A percentile compares a stretch with the other conserved stretches of the same genome.
These are phyloP conservation scores for Cryptosporidium baileyi DNA, from an alignment of 169 alveolate species.

Conservation along the genomic window DNA sequence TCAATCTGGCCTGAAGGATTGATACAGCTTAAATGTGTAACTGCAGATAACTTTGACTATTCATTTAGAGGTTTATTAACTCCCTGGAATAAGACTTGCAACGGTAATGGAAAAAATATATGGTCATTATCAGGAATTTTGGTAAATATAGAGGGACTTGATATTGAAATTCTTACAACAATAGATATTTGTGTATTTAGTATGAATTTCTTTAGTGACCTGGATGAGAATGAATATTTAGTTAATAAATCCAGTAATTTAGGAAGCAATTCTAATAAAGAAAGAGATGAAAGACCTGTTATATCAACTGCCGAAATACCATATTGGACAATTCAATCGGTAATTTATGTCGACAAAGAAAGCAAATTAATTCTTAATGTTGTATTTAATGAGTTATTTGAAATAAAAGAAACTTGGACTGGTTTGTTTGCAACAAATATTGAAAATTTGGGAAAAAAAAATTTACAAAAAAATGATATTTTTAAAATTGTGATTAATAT, in stretches of 20 bases:
- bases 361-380: conserved; percentile 3
- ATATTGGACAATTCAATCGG: conserved; percentile 56
- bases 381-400: conserved; percentile 33
- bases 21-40: conserved; percentile 37
- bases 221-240: conserved; percentile 18
- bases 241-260: background rate
- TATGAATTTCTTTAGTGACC: conserved; percentile 26
- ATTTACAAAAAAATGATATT: conserved; percentile 1
- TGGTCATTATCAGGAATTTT: conserved; percentile 62
- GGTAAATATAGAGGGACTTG: conserved; percentile 1
- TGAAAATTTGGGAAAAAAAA: background rate
- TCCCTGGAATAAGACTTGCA: conserved; percentile 67
- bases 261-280: background rate
- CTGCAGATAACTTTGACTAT: conserved; percentile 44
- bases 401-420: conserved; percentile 57
- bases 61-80: conserved; percentile 62
- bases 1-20: conserved; percentile 66
- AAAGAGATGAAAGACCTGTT: conserved; percentile 10
- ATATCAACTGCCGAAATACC: conserved; percentile 62
- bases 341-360: background rate
- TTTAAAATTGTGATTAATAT: background rate
- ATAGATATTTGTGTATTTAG: conserved; percentile 65
- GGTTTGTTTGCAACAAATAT: conserved; percentile 32
- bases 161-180: conserved; percentile 2
- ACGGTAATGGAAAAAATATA: conserved; percentile 58